A percentile compares a stretch with the other conserved stretches of the same genome.
Evolutionary conservation across 169 alveolate genomes (phyloP).

Genomic region (Theileria sp.): DNA sequence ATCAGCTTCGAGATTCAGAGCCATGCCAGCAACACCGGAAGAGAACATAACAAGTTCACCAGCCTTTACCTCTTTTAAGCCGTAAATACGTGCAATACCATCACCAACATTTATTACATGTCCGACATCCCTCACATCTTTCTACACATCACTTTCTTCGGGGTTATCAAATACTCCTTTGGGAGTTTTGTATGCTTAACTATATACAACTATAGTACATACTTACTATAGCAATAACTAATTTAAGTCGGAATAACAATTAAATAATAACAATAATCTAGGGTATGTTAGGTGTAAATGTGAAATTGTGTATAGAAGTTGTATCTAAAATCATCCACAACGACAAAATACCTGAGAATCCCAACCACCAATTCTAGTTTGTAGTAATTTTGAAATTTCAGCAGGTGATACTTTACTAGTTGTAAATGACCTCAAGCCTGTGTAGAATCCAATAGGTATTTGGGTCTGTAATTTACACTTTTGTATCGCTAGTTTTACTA

Average conservation of each 20-base stretch:
- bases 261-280: background rate
- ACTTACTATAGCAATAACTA: background rate
- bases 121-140: conserved; percentile 90
- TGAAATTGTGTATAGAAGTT: background rate
- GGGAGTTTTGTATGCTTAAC: too few species aligned
- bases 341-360: conserved; percentile 61
- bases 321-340: background rate
- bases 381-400: conserved; percentile 80
- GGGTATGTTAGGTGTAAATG: background rate
- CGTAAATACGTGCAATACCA: conserved; percentile 96
- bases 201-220: background rate
- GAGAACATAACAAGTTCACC: conserved; percentile 95
- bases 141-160: conserved; percentile 54
- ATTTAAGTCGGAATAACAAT: background rate
- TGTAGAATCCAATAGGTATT: background rate
- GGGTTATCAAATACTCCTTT: too few species aligned
- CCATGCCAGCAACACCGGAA: conserved; percentile 91
- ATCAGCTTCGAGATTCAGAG: conserved; percentile 94
- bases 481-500: background rate
- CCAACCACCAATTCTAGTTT: conserved; percentile 80
- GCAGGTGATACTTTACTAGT: conserved; percentile 81
- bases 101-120: conserved; percentile 95
- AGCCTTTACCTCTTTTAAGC: conserved; percentile 92
- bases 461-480: background rate
- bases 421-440: conserved; percentile 8